Evolutionary conservation across 306 rosid species (phyloP), one percentile per base, ranked within the genome.

Genomic region (Fagus sylvatica): DNA sequence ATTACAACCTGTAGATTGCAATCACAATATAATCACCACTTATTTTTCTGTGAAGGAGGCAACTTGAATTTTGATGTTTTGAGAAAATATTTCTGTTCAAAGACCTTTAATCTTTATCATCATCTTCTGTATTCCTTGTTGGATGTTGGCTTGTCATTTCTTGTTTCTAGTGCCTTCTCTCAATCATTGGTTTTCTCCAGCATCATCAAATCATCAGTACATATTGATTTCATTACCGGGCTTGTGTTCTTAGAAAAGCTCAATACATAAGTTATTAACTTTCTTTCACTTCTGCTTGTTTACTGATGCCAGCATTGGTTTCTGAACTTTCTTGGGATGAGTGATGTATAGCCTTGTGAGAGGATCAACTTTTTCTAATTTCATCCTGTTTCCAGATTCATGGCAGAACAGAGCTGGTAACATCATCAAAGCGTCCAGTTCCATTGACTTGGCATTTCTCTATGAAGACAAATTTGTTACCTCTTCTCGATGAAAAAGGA

Each of bases 361-460:
- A 61, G 68, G 53, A 73, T 77, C 56, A 48, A 41, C 60, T 42
- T 28, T 56, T n/a, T 66, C 56, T 48, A 37, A 56, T 53, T 73
- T 76, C 57, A 75, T 87, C 76, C 81, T 80, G 54, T 68, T 74
- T 78, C 79, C 43, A 95, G 98, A 95, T 95, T 77, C 98, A 95
- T 67, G 98, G 97, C 64, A 76, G 75, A 85, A 95, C 98, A 67
- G 98, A 92, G 85, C 86, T 95, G 88, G 98, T 92, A 78, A 95
- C 93, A 60, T 90, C 98, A 30, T 85, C 88, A 34, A 95, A 85
- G 86, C 97, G 98, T 53, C 98, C 98, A 75, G 97, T 95, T 80
- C 98, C 98, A 10, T 80, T 92, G 85, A 90, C 95, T 55, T 91
- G 98, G 98, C 97, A 91, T 86, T 95, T 95, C 84, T 92, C 98